These are phyloP conservation scores for Didymella pinodella DNA, from an alignment of 2,329 filamentous ascomycete genomes.

Conservation along the genomic window DNA sequence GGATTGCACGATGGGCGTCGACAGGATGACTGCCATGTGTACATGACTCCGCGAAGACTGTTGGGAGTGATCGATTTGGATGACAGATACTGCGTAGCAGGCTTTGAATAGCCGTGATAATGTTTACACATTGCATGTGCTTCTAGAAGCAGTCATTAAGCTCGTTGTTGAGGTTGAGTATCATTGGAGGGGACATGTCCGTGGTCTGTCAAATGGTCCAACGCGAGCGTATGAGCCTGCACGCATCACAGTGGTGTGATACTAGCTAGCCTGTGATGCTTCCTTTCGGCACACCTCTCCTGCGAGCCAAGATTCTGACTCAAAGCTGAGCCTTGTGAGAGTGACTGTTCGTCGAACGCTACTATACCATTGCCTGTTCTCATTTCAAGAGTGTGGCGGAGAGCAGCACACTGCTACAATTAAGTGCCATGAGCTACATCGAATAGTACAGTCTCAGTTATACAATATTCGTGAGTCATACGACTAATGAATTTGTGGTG, in stretches of 20 bases:
- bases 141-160: background rate
- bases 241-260: background rate
- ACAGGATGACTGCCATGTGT: conserved; percentile 31
- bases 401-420: background rate
- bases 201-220: background rate
- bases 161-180: background rate
- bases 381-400: background rate
- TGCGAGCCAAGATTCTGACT: background rate
- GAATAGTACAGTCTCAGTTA: background rate
- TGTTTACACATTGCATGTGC: conserved; percentile 10
- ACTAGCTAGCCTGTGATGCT: background rate
- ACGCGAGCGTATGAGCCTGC: background rate
- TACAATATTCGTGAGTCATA: conserved; percentile 3
- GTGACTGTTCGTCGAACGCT: background rate
- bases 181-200: background rate
- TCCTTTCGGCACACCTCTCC: background rate
- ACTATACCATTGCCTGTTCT: background rate
- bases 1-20: conserved; percentile 42
- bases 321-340: background rate
- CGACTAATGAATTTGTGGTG: background rate
- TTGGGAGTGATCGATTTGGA: conserved; percentile 4
- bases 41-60: conserved; percentile 2
- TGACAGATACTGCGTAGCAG: conserved; percentile 5
- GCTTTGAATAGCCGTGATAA: conserved; percentile 18
- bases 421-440: background rate